phyloP scores from a whole-genome alignment of 495 filamentous ascomycete species.

The Glutinoglossum americanum region DNA sequence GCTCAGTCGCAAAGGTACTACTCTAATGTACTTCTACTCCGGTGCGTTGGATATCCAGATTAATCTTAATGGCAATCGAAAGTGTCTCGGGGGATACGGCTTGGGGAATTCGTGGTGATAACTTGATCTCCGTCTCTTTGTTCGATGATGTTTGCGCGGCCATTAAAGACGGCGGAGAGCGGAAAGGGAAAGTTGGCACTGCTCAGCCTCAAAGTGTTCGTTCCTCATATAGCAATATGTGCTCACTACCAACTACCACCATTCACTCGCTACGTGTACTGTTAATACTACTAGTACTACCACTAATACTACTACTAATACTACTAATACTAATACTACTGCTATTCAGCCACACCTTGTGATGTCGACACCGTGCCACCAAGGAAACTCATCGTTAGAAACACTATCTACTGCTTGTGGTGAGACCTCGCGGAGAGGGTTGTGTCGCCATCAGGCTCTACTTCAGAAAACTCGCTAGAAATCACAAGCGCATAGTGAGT shows the following conservation, averaged over 20 bases:
- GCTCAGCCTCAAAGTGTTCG: background rate
- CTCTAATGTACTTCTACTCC: too few species aligned
- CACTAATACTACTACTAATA: background rate
- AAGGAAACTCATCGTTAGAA: background rate
- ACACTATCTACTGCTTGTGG: background rate
- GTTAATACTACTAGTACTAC: background rate
- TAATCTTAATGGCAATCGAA: background rate
- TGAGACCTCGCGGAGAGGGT: background rate
- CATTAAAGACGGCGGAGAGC: too few species aligned
- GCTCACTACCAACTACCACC: background rate
- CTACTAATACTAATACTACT: background rate
- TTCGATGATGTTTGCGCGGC: too few species aligned
- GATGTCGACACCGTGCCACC: background rate
- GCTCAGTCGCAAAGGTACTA: too few species aligned
- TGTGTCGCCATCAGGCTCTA: background rate
- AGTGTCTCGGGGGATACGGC: background rate
- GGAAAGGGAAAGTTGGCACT: too few species aligned
- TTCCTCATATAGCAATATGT: background rate
- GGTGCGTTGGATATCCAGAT: background rate
- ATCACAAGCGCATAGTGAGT: background rate
- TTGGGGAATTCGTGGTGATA: too few species aligned
- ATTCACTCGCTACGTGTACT: background rate
- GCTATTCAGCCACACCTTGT: background rate
- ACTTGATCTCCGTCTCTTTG: too few species aligned
- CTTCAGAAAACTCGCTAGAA: background rate